A percentile compares a stretch with the other conserved stretches of the same genome.
phyloP scores from a whole-genome alignment of 2,329 filamentous ascomycete species.

The Diaporthe batatas region DNA sequence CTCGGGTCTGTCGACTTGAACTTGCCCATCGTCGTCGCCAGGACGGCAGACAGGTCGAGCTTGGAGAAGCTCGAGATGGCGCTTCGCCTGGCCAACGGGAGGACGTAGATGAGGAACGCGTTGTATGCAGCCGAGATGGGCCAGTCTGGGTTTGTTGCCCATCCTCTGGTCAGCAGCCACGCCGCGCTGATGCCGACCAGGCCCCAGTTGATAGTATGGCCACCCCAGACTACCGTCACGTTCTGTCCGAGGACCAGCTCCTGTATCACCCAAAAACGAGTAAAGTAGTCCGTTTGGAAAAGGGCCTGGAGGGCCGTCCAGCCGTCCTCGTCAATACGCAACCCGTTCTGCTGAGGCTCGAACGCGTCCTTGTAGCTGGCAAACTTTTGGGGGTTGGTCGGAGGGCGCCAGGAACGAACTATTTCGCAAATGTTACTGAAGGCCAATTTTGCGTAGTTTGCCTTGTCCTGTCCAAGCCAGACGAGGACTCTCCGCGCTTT shows the following conservation, averaged over 20 bases:
- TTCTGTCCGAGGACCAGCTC: conserved; percentile 41
- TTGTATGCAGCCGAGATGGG: conserved; percentile 42
- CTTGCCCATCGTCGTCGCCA: conserved; percentile 37
- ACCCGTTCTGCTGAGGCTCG: conserved; percentile 29
- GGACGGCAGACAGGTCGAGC: conserved; percentile 40
- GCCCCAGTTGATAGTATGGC: conserved; percentile 41
- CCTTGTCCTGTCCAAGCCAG: conserved; percentile 31
- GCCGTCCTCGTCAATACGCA: conserved; percentile 28
- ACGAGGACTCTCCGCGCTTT: conserved; percentile 29
- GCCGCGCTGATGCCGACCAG: conserved; percentile 41
- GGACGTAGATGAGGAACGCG: conserved; percentile 42
- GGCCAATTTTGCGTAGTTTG: conserved; percentile 20
- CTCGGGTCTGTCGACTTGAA: conserved; percentile 41
- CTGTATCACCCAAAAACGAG: conserved; percentile 43
- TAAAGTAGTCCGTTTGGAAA: conserved; percentile 42
- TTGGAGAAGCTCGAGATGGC: conserved; percentile 42
- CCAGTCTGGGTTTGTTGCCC: conserved; percentile 31
- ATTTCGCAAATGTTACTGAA: conserved; percentile 39
- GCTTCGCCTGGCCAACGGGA: conserved; percentile 38
- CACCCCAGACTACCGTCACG: conserved; percentile 39
- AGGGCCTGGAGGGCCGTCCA: conserved; percentile 40
- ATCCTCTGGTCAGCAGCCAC: conserved; percentile 42
- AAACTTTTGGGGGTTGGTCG: conserved; percentile 30
- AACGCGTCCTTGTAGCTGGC: conserved; percentile 36
- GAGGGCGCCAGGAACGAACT: conserved; percentile 39